A percentile compares a stretch with the other conserved stretches of the same genome.
Conservation (phyloP, 2,329 filamentous ascomycete species). For the Coniochaeta ligniaria region DNA sequence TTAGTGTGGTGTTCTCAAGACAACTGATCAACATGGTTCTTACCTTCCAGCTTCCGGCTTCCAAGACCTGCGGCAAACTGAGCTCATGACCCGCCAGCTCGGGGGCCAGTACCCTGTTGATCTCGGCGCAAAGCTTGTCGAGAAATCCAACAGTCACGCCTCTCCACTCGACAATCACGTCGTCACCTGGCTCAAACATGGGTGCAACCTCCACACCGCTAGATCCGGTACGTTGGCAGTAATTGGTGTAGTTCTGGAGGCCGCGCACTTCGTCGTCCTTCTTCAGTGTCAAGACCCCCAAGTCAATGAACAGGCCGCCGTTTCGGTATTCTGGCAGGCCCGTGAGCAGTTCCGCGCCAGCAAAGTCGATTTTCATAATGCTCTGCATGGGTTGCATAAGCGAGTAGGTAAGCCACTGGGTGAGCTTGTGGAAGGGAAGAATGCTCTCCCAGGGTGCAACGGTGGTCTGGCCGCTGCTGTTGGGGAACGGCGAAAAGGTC, state of each 20-base stretch:
- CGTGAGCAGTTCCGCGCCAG: slow-evolving; percentile 50
- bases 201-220: slow-evolving; percentile 49
- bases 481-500: slow-evolving; percentile 39
- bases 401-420: slow-evolving; percentile 68
- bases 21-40: slow-evolving; percentile 18
- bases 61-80: slow-evolving; percentile 79
- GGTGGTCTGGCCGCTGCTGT: slow-evolving; percentile 19
- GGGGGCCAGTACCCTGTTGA: slow-evolving; percentile 55
- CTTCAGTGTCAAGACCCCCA: slow-evolving; percentile 59
- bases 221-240: slow-evolving; percentile 64
- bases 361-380: slow-evolving; percentile 43
- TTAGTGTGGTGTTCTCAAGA: slow-evolving; percentile 8
- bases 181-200: slow-evolving; percentile 52
- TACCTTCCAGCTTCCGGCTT: slow-evolving; percentile 98
- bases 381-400: slow-evolving; percentile 58
- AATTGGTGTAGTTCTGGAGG: slow-evolving; percentile 44
- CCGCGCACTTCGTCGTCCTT: slow-evolving; percentile 33
- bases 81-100: slow-evolving; percentile 65
- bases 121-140: slow-evolving; percentile 43
- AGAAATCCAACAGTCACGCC: slow-evolving; percentile 55
- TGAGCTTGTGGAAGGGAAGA: slow-evolving; percentile 54
- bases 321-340: slow-evolving; percentile 80
- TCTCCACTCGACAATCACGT: slow-evolving; percentile 61
- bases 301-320: slow-evolving; percentile 79
- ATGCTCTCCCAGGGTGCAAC: slow-evolving; percentile 71